These are phyloP conservation scores for Fusarium sp. DNA, from an alignment of 2,329 filamentous ascomycete species.

Conservation along the genomic window DNA sequence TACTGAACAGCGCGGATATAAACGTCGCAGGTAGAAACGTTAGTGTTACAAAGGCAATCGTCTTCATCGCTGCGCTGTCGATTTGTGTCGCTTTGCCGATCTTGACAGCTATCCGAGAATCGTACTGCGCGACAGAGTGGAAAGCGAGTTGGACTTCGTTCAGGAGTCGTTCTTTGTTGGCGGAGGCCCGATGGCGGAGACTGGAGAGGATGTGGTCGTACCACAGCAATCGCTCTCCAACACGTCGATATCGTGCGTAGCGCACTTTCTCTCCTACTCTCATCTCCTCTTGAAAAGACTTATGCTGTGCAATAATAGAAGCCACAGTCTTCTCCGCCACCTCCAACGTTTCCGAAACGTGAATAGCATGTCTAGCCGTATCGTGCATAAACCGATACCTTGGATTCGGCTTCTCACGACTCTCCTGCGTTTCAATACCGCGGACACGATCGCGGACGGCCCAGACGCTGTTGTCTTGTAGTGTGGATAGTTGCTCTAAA, in stretches of 20 bases:
- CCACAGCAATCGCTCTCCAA: constrained; percentile 50
- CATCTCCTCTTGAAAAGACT: constrained; percentile 16
- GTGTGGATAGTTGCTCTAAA: not conserved
- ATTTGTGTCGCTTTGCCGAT: constrained; percentile 55
- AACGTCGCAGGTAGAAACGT: constrained; percentile 65
- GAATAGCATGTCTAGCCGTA: constrained; percentile 57
- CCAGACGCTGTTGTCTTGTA: constrained; percentile 53
- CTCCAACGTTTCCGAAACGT: constrained; percentile 57
- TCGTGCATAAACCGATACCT: constrained; percentile 55
- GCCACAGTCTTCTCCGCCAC: constrained; percentile 50
- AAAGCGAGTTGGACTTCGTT: constrained; percentile 67
- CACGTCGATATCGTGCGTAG: constrained; percentile 23
- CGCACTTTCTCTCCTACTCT: not conserved
- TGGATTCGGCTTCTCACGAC: constrained; percentile 43
- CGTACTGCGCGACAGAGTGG: constrained; percentile 57
- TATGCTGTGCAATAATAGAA: constrained; percentile 51
- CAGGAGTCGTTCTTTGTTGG: constrained; percentile 60
- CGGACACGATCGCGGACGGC: constrained; percentile 52
- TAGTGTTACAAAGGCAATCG: constrained; percentile 61
- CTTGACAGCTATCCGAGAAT: constrained; percentile 53
- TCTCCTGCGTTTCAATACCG: constrained; percentile 45
- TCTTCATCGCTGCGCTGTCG: constrained; percentile 65
- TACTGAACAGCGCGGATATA: constrained; percentile 61
- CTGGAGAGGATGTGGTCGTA: constrained; percentile 50
- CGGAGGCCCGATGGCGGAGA: constrained; percentile 51